Evolutionary conservation across 345 rosid species (phyloP).

Genomic region (Salix viminalis): DNA sequence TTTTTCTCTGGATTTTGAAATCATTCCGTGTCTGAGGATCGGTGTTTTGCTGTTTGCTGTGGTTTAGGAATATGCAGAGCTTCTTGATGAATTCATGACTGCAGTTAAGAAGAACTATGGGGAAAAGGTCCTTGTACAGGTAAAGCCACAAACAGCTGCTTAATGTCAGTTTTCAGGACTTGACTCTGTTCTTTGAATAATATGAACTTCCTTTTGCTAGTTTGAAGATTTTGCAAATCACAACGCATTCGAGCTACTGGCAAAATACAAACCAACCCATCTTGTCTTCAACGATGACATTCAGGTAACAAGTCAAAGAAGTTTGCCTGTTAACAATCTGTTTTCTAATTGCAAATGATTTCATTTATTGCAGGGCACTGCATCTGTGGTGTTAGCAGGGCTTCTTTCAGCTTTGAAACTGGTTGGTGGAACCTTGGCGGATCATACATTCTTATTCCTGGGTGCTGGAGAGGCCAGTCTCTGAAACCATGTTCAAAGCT

Average conservation of each 20-base stretch:
- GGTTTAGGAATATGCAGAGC: constrained; percentile 67
- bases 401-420: constrained; percentile 72
- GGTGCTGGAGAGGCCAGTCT: constrained; percentile 91
- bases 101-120: constrained; percentile 93
- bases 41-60: neutral
- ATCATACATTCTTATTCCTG: constrained; percentile 81
- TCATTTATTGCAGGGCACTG: constrained; percentile 65
- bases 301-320: constrained; percentile 43
- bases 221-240: constrained; percentile 99
- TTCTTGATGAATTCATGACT: constrained; percentile 78
- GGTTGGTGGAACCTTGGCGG: constrained; percentile 58
- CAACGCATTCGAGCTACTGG: constrained; percentile 80
- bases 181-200: neutral
- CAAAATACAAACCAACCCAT: constrained; percentile 66
- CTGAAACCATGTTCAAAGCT: neutral
- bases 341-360: neutral
- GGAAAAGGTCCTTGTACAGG: constrained; percentile 85
- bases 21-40: neutral
- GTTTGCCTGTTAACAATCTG: neutral
- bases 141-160: constrained; percentile 4
- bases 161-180: neutral
- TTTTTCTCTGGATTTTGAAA: neutral
- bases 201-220: constrained; percentile 35
- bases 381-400: constrained; percentile 89
- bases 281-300: constrained; percentile 97